phyloP scores from a whole-genome alignment of 2,329 filamentous ascomycete species.

The Didymella lethalis region DNA sequence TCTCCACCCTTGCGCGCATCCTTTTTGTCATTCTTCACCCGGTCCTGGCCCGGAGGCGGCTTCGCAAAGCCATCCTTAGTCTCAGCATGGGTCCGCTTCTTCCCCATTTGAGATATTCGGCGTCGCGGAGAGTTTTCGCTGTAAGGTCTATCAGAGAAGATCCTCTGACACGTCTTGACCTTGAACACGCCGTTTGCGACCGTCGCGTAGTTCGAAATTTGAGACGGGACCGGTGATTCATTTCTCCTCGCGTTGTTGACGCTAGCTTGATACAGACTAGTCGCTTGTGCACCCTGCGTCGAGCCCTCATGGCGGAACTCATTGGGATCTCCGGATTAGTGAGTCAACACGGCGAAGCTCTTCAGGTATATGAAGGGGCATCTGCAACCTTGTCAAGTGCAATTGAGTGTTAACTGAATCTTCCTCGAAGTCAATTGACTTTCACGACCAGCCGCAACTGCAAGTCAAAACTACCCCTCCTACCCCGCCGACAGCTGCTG shows the following conservation, averaged over 20 bases:
- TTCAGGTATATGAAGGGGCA: slow-evolving; percentile 8
- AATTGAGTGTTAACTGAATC: neutral
- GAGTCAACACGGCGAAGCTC: slow-evolving; percentile 35
- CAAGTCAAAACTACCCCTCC: slow-evolving; percentile 23
- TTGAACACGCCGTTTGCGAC: slow-evolving; percentile 32
- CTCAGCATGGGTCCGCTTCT: slow-evolving; percentile 53
- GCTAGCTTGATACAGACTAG: slow-evolving; percentile 33
- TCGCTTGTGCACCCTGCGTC: slow-evolving; percentile 6
- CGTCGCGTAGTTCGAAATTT: slow-evolving; percentile 34
- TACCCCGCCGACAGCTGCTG: slow-evolving; percentile 20
- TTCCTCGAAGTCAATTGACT: slow-evolving; percentile 13
- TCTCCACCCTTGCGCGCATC: slow-evolving; percentile 48
- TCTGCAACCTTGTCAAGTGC: neutral
- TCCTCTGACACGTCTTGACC: slow-evolving; percentile 50
- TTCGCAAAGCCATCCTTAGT: slow-evolving; percentile 52
- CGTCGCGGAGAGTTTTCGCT: slow-evolving; percentile 36
- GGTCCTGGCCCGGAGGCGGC: slow-evolving; percentile 44
- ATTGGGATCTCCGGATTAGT: slow-evolving; percentile 33
- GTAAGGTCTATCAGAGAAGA: slow-evolving; percentile 50
- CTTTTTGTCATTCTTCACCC: slow-evolving; percentile 40
- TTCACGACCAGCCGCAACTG: slow-evolving; percentile 1
- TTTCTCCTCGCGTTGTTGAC: slow-evolving; percentile 28
- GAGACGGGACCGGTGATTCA: slow-evolving; percentile 29
- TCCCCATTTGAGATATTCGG: slow-evolving; percentile 49
- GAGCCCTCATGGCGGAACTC: slow-evolving; percentile 26